Evolutionary conservation across 306 rosid species (phyloP).

Genomic region (Ziziphus jujuba): DNA sequence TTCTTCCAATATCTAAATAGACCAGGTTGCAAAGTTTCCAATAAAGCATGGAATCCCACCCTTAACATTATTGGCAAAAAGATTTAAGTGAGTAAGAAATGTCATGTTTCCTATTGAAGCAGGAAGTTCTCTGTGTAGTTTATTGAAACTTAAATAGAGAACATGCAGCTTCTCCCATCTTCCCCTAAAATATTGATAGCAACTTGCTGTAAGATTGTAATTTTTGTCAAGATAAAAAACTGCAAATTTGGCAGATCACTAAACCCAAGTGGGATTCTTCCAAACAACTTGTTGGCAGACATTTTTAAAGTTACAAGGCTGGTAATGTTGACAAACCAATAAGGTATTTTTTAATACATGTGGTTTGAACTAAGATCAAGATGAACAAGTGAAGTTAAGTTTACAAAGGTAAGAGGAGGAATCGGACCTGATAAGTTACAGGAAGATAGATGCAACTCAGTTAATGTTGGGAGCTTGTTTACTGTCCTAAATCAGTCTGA

Average conservation of each 20-base stretch:
- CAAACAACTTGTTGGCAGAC: slow-evolving; percentile 8
- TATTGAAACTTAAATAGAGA: slow-evolving; percentile 16
- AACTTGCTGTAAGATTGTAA: slow-evolving; percentile 27
- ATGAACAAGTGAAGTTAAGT: too few species aligned
- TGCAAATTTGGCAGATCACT: slow-evolving; percentile 28
- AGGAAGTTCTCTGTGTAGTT: slow-evolving; percentile 21
- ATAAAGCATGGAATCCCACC: slow-evolving; percentile 19
- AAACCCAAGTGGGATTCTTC: slow-evolving; percentile 40
- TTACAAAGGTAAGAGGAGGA: slow-evolving; percentile 6
- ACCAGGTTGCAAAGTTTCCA: slow-evolving; percentile 30
- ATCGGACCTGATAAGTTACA: slow-evolving; percentile 24
- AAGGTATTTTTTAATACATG: slow-evolving; percentile 19
- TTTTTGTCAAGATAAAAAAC: slow-evolving; percentile 10
- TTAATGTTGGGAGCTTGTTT: slow-evolving; percentile 27
- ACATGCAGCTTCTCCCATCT: slow-evolving; percentile 33
- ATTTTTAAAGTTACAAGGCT: slow-evolving; percentile 24
- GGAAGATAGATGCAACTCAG: slow-evolving; percentile 30
- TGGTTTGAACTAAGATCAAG: too few species aligned
- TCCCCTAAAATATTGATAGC: slow-evolving; percentile 30
- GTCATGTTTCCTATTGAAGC: too few species aligned
- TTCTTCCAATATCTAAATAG: neutral
- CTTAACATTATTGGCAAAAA: too few species aligned
- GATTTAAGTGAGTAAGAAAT: too few species aligned
- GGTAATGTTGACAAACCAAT: slow-evolving; percentile 37
- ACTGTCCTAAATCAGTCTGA: slow-evolving; percentile 29